A percentile compares a stretch with the other conserved stretches of the same genome.
These are phyloP conservation scores for Rhizodiscina lignyota DNA, from an alignment of 495 filamentous ascomycete species.

Conservation along the genomic window DNA sequence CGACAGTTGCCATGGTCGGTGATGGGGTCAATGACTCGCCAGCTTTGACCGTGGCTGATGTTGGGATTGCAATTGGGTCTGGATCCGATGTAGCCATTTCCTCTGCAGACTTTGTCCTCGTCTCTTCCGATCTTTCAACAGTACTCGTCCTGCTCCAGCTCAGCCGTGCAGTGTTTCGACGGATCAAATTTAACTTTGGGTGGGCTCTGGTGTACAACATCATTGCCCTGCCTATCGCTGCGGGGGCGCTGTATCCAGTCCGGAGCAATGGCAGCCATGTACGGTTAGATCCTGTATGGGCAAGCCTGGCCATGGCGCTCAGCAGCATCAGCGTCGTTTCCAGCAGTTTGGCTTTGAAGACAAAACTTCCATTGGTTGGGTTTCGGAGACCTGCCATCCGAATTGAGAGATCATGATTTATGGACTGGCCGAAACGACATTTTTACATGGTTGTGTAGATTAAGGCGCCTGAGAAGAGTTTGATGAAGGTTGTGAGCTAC, in stretches of 20 bases:
- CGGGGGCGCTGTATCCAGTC: constrained; percentile 63
- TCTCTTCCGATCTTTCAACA: constrained; percentile 50
- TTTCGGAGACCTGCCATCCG: constrained; percentile 6
- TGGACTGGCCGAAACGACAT: too few species aligned
- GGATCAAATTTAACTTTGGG: constrained; percentile 73
- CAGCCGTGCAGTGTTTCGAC: constrained; percentile 50
- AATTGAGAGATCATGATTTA: too few species aligned
- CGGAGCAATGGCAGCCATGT: constrained; percentile 33
- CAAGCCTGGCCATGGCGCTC: constrained; percentile 70
- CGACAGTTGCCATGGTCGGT: constrained; percentile 49
- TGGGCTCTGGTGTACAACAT: constrained; percentile 86
- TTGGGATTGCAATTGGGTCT: constrained; percentile 70
- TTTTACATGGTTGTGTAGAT: too few species aligned
- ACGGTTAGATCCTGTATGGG: constrained; percentile 66
- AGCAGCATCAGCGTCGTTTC: constrained; percentile 61
- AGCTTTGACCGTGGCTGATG: constrained; percentile 61
- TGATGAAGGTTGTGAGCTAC: too few species aligned
- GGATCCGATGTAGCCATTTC: constrained; percentile 76
- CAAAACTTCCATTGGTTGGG: constrained; percentile 11
- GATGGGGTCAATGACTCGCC: constrained; percentile 87
- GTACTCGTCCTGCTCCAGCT: constrained; percentile 61
- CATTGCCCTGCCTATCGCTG: constrained; percentile 64
- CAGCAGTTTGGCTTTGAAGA: constrained; percentile 17
- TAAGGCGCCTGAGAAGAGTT: too few species aligned
- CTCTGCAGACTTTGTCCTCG: constrained; percentile 70